Percentiles rank a stretch among this genome's conserved stretches.
phyloP scores from a whole-genome alignment of 1,284 basidiomycete genomes.

The Pascua sp. region DNA sequence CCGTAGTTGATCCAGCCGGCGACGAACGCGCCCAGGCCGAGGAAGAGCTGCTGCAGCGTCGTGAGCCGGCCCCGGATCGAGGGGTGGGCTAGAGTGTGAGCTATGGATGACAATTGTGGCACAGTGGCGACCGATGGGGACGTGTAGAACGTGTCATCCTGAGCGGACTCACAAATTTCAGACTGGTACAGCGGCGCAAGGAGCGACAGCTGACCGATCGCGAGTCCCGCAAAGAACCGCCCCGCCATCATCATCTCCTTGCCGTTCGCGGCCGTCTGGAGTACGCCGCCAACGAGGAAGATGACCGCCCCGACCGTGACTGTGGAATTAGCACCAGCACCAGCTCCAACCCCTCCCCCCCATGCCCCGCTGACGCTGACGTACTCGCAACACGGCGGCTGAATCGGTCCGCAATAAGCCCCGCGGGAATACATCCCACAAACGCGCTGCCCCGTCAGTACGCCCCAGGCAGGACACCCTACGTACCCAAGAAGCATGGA shows the following conservation, averaged over 20 bases:
- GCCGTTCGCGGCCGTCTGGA: constrained; percentile 51
- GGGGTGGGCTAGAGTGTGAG: constrained; percentile 51
- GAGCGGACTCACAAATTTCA: constrained; percentile 52
- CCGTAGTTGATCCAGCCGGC: constrained; percentile 11
- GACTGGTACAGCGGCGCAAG: constrained; percentile 55
- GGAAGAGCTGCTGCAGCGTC: constrained; percentile 60
- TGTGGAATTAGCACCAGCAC: not conserved
- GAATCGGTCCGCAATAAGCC: constrained; percentile 42
- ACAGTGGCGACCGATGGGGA: too few species aligned
- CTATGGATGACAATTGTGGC: too few species aligned
- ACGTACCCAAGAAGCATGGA: constrained; percentile 38
- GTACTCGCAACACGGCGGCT: constrained; percentile 37
- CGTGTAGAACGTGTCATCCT: too few species aligned
- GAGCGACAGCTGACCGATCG: constrained; percentile 58
- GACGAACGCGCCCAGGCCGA: constrained; percentile 52
- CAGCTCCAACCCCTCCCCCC: too few species aligned
- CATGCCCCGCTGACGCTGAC: too few species aligned
- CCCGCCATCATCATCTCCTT: constrained; percentile 63
- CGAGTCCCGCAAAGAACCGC: constrained; percentile 58
- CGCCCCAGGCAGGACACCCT: too few species aligned
- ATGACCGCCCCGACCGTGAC: constrained; percentile 45
- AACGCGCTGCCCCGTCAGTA: constrained; percentile 21
- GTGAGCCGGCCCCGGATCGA: constrained; percentile 61
- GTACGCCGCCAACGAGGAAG: constrained; percentile 57
- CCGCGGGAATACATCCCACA: constrained; percentile 44